phyloP scores from a whole-genome alignment of 805 yeast species.

The Metschnikowia hibisci region DNA sequence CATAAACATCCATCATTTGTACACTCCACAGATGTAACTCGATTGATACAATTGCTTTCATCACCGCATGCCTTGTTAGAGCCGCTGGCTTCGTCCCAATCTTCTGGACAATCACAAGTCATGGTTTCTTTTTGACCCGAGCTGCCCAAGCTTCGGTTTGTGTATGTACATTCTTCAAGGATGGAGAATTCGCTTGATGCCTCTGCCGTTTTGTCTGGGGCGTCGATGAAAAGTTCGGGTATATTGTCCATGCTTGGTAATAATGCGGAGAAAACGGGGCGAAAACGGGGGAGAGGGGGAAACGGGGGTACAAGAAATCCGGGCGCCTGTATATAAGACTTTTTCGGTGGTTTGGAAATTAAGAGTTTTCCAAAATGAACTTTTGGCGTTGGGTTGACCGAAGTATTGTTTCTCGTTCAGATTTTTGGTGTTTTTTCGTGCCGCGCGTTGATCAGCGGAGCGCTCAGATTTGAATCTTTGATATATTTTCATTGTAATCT shows the following conservation, averaged over 20 bases:
- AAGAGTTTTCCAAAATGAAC: background rate
- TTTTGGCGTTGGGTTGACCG: background rate
- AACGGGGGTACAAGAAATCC: background rate
- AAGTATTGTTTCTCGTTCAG: background rate
- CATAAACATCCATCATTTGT: slow-evolving; percentile 63
- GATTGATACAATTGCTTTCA: slow-evolving; percentile 84
- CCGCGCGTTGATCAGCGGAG: slow-evolving; percentile 3
- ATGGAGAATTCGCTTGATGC: slow-evolving; percentile 58
- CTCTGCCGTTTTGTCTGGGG: slow-evolving; percentile 61
- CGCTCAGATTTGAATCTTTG: too few relatives aligned
- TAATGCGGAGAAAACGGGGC: background rate
- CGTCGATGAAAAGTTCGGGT: slow-evolving; percentile 33
- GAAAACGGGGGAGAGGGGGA: too few relatives aligned
- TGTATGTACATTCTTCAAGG: slow-evolving; percentile 59
- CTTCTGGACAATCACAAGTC: slow-evolving; percentile 84
- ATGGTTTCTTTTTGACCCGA: slow-evolving; percentile 77
- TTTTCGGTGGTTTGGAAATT: background rate
- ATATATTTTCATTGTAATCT: too few relatives aligned
- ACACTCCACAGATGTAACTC: slow-evolving; percentile 92
- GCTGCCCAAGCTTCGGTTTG: slow-evolving; percentile 57
- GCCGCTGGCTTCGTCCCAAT: slow-evolving; percentile 36
- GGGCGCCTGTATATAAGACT: background rate
- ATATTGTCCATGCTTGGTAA: slow-evolving; percentile 4
- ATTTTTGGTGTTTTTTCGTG: slow-evolving; percentile 1
- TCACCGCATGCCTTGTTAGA: slow-evolving; percentile 71